Conservation (phyloP, 2,329 filamentous ascomycete species). For the Cytospora mali region DNA sequence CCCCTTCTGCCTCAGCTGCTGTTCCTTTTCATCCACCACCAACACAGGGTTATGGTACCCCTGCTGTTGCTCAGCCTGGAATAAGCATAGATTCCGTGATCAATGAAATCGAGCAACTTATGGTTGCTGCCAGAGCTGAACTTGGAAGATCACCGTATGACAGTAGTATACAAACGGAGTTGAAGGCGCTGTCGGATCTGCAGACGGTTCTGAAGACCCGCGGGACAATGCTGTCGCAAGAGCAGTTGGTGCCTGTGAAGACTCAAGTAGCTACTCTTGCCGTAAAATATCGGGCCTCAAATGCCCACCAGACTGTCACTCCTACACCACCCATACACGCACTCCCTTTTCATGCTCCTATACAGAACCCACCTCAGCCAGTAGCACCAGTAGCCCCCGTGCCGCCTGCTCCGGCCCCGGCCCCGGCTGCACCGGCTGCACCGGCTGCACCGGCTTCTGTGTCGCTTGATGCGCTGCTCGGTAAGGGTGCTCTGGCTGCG, state of each 20-base stretch:
- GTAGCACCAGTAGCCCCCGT: conserved; percentile 40
- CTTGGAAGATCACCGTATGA: conserved; percentile 78
- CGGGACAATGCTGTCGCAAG: conserved; percentile 65
- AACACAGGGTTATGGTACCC: conserved; percentile 43
- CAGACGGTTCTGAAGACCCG: conserved; percentile 79
- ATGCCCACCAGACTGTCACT: conserved; percentile 38
- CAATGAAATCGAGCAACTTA: conserved; percentile 79
- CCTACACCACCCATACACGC: conserved; percentile 37
- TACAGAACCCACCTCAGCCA: conserved; percentile 32
- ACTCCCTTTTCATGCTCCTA: conserved; percentile 39
- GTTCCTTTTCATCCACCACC: conserved; percentile 49
- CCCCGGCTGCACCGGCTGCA: conserved; percentile 37
- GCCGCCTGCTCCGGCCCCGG: conserved; percentile 38
- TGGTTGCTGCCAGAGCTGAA: conserved; percentile 71
- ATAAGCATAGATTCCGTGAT: conserved; percentile 75
- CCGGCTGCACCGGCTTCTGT: conserved; percentile 40
- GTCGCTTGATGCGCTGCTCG: conserved; percentile 62
- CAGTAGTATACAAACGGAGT: conserved; percentile 71
- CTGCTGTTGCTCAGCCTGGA: conserved; percentile 43
- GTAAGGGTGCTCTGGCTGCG: conserved; percentile 61
- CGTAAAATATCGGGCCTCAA: conserved; percentile 59
- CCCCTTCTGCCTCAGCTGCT: conserved; percentile 40
- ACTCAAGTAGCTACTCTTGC: conserved; percentile 81
- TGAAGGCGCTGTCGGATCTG: conserved; percentile 84
- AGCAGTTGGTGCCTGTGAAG: conserved; percentile 82